Base-by-base conservation (phyloP, 1,284 basidiomycete genomes). In the Xerocomus cyaneibrunnescens region DNA sequence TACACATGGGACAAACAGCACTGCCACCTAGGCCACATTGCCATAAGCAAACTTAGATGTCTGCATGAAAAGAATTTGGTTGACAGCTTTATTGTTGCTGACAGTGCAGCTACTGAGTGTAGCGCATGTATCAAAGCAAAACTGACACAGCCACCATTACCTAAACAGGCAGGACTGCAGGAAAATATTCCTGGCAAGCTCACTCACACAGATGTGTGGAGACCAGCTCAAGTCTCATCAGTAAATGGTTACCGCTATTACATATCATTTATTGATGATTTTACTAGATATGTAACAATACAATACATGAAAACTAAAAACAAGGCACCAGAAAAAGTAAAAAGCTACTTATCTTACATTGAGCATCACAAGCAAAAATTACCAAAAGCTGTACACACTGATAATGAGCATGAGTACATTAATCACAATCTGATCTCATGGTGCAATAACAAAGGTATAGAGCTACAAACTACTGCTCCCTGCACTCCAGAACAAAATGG, bases 401-500 rank as follows among this genome's bases (percentile, higher is more conserved):
- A 50, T 7, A 49, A 43, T 14, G 40, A 34, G 0, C 1, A 14
- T 1, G 16, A 41, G 5, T 52, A 48, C 7, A 16, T 48, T 0
- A 48, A 48, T 10, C 22, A 40, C 12, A 19, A 44, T 8, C 13
- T 49, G 2, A 13, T 4, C 1, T 3, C 1, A 0, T 54, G 49
- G 44, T 54, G 52, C 5, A 17, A 23, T 0, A 30, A 42, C 5
- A 16, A n/a, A 1, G 40, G 52, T 0, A 52, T 54, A 0, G 19
- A 54, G 5, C 3, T 51, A 1, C 44, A 54, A 1, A 28, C 9
- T 0, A 54, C 49, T 0, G 36, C 21, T 0, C 44, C 49, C 1
- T 43, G 51, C 3, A 34, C 31, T 0, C 52, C 45, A 0, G 44
- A 43, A 13, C 48, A 54, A 10, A 51, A 54, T 30, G 44, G 49